Evolutionary conservation across 306 rosid species (phyloP), one percentile per base, ranked within the genome.

Genomic region (Quercus aquifolioides): DNA sequence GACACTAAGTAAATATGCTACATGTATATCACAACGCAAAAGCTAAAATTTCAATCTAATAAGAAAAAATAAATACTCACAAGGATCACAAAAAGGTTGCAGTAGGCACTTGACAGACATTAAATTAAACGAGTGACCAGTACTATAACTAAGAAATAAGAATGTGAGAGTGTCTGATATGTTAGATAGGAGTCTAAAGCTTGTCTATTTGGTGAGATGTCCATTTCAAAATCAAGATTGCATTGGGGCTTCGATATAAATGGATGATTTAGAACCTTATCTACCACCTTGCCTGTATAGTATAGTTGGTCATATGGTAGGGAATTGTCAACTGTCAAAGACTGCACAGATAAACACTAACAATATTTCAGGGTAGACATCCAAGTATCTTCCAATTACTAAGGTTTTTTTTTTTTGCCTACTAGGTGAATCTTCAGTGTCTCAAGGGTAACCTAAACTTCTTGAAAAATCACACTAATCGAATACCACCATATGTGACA

Each of bases 1-100:
- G 82, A 71, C 76, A 79, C 15, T 4, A n/a, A n/a, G 20, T 12
- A 33, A 38, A 64, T 49, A 28, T 52, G 54, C 19, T 55, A 64
- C 78, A 35, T 71, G 58, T 56, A 83, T 58, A 1, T 70, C 93
- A 84, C 56, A 46, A 79, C 82, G 64, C 68, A 46, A 56, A 10
- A 74, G 77, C 89, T 74, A 23, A 33, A 46, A 71, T 30, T 13
- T 55, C 76, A 73, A 26, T 51, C 58, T 54, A 56, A 38, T 35
- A 30, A 46, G 71, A 63, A 41, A 55, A 75, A 56, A 64, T 26
- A 75, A 63, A 84, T 79, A 63, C 73, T 38, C 71, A 73, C 57
- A 62, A 33, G 51, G 43, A 55, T 41, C 43, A 38, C 33, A 46
- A n/a, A 64, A 49, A 43, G 62, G 65, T 20, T 58, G 43, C 15